A percentile compares a stretch with the other conserved stretches of the same genome.
phyloP scores from a whole-genome alignment of 805 yeast genomes.

The Kregervanrija delftensis region DNA sequence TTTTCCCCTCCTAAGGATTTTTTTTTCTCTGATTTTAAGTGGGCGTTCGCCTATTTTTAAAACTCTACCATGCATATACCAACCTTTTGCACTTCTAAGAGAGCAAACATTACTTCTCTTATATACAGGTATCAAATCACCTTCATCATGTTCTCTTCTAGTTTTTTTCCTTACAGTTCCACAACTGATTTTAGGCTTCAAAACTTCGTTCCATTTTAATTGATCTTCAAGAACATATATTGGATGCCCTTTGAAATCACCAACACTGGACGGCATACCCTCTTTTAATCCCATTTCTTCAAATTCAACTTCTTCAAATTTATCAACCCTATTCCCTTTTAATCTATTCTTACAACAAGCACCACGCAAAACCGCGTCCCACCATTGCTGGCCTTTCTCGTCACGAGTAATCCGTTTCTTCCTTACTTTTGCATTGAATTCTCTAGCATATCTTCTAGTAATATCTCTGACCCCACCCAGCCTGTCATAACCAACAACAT shows the following conservation, averaged over 20 bases:
- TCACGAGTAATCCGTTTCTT: conserved; percentile 65
- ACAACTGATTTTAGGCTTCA: conserved; percentile 61
- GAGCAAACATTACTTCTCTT: conserved; percentile 55
- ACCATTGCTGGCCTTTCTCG: conserved; percentile 56
- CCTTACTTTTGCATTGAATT: conserved; percentile 66
- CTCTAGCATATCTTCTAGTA: conserved; percentile 72
- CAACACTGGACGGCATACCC: conserved; percentile 80
- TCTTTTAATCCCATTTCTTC: conserved; percentile 58
- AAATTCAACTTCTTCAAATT: conserved; percentile 56
- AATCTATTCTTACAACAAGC: conserved; percentile 20
- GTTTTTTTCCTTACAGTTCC: conserved; percentile 54
- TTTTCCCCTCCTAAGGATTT: conserved; percentile 14
- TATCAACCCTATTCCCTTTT: conserved; percentile 32
- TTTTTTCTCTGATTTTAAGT: conserved; percentile 35
- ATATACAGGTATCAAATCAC: conserved; percentile 52
- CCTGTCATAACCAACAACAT: conserved; percentile 72
- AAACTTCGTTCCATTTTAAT: conserved; percentile 61
- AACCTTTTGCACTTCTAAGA: conserved; percentile 70
- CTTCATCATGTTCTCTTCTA: conserved; percentile 30
- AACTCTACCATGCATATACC: conserved; percentile 79
- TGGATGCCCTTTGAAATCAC: conserved; percentile 85
- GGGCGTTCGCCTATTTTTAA: conserved; percentile 68
- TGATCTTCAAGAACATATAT: conserved; percentile 74
- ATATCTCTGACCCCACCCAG: conserved; percentile 68
- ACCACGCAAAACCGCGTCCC: conserved; percentile 35